Conservation (phyloP, 164 flowering plant species). For the Tetrastigma voinierianum region DNA sequence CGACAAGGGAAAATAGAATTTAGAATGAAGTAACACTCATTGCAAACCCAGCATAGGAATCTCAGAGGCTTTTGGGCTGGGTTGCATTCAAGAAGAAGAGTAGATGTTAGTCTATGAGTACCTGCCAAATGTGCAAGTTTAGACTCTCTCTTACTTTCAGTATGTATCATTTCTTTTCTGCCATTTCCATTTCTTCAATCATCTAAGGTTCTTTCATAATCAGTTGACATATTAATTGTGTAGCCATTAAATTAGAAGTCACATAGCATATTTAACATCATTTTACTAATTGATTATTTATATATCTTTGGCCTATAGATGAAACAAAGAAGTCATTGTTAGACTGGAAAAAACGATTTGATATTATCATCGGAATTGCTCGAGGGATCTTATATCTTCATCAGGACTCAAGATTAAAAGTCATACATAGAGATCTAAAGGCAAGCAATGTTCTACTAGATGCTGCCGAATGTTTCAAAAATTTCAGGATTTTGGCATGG, state of each 20-base stretch:
- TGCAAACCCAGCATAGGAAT: slow-evolving; percentile 45
- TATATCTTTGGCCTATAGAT: slow-evolving; percentile 24
- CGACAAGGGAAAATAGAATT: slow-evolving; percentile 41
- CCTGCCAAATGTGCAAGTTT: no score
- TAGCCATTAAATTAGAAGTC: no score
- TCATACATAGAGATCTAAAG: slow-evolving; percentile 43
- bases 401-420: slow-evolving; percentile 37
- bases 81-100: no score
- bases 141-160: slow-evolving; percentile 25
- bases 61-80: slow-evolving; percentile 29
- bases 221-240: no score
- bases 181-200: no score
- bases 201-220: no score
- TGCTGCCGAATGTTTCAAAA: slow-evolving; percentile 35
- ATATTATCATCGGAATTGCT: no score
- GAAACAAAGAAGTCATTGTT: slow-evolving; percentile 16
- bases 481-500: slow-evolving; percentile 47
- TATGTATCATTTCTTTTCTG: background rate
- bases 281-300: no score
- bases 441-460: slow-evolving; percentile 40
- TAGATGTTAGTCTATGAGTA: no score
- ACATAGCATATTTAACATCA: no score
- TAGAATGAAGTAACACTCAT: slow-evolving; percentile 29
- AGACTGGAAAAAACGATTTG: slow-evolving; percentile 31
- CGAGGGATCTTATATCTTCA: slow-evolving; percentile 47